phyloP scores from a whole-genome alignment of 805 yeast genomes.

The Isabelozyma rhagii region DNA sequence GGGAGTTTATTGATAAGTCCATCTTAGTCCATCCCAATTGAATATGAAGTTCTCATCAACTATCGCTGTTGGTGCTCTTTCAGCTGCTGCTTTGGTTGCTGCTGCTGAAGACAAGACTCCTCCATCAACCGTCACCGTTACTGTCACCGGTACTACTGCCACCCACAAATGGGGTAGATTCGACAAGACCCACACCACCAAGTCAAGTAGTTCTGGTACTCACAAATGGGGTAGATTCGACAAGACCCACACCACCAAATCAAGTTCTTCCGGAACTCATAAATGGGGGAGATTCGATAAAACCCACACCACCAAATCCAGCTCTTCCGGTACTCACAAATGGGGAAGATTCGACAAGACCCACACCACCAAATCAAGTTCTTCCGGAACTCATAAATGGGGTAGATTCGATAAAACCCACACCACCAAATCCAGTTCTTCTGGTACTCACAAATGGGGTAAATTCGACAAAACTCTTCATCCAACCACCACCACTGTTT shows the following conservation, averaged over 20 bases:
- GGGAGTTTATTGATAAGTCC: background rate
- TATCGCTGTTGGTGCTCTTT: slow-evolving; percentile 37
- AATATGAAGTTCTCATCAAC: slow-evolving; percentile 26
- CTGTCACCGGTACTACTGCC: slow-evolving; percentile 31
- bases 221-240: slow-evolving; percentile 57
- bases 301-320: slow-evolving; percentile 6
- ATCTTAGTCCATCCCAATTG: background rate
- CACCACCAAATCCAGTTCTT: slow-evolving; percentile 23
- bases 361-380: slow-evolving; percentile 9
- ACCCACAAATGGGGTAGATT: slow-evolving; percentile 59
- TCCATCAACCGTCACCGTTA: slow-evolving; percentile 25
- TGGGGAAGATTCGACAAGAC: slow-evolving; percentile 37
- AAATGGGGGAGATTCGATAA: slow-evolving; percentile 27
- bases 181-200: slow-evolving; percentile 41
- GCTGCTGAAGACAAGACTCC: slow-evolving; percentile 13
- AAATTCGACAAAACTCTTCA: slow-evolving; percentile 33
- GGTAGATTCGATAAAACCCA: slow-evolving; percentile 37
- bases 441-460: slow-evolving; percentile 36
- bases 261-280: slow-evolving; percentile 38
- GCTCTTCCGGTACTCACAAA: slow-evolving; percentile 24
- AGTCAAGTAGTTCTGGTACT: slow-evolving; percentile 30
- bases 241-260: slow-evolving; percentile 38
- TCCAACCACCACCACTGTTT: slow-evolving; percentile 31
- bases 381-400: slow-evolving; percentile 25
- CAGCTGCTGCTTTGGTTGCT: slow-evolving; percentile 27